phyloP scores from a whole-genome alignment of 257 asterid species.

The Nicotiana attenuata region DNA sequence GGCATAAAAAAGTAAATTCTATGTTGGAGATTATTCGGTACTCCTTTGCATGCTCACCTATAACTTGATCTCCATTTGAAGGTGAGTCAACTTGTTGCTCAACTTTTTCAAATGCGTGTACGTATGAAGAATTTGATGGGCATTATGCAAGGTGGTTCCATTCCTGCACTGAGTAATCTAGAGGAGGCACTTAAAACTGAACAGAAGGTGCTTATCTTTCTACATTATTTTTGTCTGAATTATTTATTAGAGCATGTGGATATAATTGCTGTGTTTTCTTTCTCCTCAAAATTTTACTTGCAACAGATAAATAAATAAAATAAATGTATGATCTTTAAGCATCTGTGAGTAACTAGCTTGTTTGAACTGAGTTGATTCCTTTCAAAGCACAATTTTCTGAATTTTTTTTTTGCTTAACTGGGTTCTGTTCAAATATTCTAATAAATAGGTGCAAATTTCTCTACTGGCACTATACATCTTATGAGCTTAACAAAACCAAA shows the following conservation, averaged over 20 bases:
- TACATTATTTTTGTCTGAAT: neutral
- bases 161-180: constrained; percentile 78
- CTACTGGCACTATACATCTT: too few relatives aligned
- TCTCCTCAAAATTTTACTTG: neutral
- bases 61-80: constrained; percentile 16
- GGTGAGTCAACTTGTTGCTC: constrained; percentile 95
- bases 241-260: neutral
- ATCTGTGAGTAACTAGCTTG: neutral
- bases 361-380: neutral
- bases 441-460: neutral
- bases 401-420: neutral
- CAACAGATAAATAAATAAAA: neutral
- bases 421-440: neutral
- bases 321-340: neutral
- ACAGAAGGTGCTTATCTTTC: constrained; percentile 48
- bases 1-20: neutral
- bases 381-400: neutral
- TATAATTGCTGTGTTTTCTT: neutral
- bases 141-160: constrained; percentile 87
- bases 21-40: neutral
- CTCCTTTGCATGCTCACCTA: neutral
- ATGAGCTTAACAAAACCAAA: neutral
- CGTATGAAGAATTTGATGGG: constrained; percentile 98
- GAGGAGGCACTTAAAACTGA: constrained; percentile 83
- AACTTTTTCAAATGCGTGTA: constrained; percentile 94